A percentile compares a stretch with the other conserved stretches of the same genome.
These are phyloP conservation scores for Lactifluus pinguis DNA, from an alignment of 768 basidiomycete genomes.

Conservation along the genomic window DNA sequence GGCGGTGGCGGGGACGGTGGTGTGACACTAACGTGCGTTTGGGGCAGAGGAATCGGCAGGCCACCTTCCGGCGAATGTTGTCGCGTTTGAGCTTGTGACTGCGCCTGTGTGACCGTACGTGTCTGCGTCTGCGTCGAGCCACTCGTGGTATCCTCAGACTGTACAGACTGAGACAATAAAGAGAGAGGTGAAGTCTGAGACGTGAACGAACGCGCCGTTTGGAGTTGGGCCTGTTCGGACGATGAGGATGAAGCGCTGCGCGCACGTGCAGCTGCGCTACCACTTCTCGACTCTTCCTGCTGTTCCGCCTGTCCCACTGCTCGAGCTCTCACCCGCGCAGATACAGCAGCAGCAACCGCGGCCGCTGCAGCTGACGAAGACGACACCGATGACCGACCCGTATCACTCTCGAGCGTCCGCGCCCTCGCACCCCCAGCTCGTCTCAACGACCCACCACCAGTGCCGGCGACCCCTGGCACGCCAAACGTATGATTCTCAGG, in stretches of 20 bases:
- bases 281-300: conserved; percentile 8
- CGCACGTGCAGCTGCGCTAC: conserved; percentile 4
- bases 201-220: not conserved
- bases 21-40: not conserved
- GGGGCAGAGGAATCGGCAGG: not conserved
- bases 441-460: conserved; percentile 27
- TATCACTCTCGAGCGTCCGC: not conserved
- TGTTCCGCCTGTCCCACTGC: conserved; percentile 8
- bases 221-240: conserved; percentile 9
- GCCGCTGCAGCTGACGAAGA: not conserved
- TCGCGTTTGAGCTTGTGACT: conserved; percentile 15
- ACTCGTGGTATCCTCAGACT: conserved; percentile 11
- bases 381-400: not conserved
- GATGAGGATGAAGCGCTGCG: conserved; percentile 14
- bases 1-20: not conserved
- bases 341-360: not conserved
- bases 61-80: not conserved
- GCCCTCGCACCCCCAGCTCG: not conserved
- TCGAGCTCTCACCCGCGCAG: not conserved
- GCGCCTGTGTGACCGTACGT: conserved; percentile 2
- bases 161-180: conserved; percentile 17
- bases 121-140: conserved; percentile 19
- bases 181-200: conserved; percentile 20
- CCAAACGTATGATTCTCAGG: conserved; percentile 46
- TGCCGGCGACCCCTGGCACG: conserved; percentile 34